Evolutionary conservation across 139 green algal species (phyloP).

Genomic region (Tetraselmis chui): DNA sequence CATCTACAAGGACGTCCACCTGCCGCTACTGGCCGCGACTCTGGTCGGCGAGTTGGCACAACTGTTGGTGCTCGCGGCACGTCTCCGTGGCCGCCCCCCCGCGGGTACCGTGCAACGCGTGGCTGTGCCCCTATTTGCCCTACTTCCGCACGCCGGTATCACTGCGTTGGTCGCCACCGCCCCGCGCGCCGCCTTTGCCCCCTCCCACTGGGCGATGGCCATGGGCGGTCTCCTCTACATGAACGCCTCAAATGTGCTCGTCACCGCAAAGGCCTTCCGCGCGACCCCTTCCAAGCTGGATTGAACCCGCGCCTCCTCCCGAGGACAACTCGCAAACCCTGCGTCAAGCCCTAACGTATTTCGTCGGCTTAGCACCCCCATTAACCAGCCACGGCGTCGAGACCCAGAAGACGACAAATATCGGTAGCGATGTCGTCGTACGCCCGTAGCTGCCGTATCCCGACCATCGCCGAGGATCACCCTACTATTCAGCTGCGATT

Average conservation of each 20-base stretch:
- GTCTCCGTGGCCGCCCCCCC: not conserved
- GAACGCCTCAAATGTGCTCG: not conserved
- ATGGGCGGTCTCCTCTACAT: not conserved
- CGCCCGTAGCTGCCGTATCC: no score
- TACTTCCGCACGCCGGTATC: not conserved
- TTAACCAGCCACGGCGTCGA: no score
- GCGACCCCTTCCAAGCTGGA: not conserved
- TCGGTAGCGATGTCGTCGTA: no score
- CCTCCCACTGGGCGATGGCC: not conserved
- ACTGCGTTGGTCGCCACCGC: not conserved
- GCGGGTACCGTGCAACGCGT: not conserved
- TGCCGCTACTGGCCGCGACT: conserved; percentile 33
- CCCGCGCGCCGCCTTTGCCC: not conserved
- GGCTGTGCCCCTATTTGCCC: not conserved
- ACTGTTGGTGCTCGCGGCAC: not conserved
- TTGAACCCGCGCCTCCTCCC: no score
- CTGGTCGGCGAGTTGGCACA: conserved; percentile 22
- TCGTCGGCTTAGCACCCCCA: no score
- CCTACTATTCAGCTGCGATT: no score
- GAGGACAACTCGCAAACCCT: no score
- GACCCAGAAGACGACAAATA: no score
- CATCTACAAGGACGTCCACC: conserved; percentile 43
- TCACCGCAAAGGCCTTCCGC: not conserved
- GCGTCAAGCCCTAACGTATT: no score
- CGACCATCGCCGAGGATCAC: no score